Conservation (phyloP, 345 rosid species). For the Dipteronia dyeriana region DNA sequence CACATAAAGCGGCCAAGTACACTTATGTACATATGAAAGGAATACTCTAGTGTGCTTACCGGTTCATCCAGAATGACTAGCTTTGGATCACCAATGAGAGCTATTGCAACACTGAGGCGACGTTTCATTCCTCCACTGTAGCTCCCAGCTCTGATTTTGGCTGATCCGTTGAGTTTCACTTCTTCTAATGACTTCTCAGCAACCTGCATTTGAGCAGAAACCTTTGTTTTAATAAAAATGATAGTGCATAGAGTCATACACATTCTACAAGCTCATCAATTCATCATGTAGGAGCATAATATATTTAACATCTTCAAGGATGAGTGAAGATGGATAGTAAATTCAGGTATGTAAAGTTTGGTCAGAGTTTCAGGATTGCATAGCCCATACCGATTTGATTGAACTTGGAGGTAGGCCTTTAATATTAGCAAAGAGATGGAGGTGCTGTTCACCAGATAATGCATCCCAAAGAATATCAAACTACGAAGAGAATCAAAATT, state of each 20-base stretch:
- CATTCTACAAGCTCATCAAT: conserved; percentile 3
- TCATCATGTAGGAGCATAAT: neutral
- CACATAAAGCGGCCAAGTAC: neutral
- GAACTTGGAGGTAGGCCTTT: conserved; percentile 72
- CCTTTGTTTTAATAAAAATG: neutral
- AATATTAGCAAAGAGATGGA: conserved; percentile 76
- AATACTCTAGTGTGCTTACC: conserved; percentile 30
- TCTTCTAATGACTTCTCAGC: conserved; percentile 67
- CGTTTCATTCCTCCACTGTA: conserved; percentile 98
- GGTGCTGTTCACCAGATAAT: conserved; percentile 82
- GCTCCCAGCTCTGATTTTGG: conserved; percentile 77
- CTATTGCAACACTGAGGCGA: conserved; percentile 88
- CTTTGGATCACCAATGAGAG: conserved; percentile 88
- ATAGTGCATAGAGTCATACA: neutral
- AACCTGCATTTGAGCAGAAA: conserved; percentile 36
- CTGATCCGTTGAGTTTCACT: conserved; percentile 68
- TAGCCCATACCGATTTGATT: conserved; percentile 54
- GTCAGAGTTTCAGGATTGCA: conserved; percentile 15
- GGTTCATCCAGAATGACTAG: conserved; percentile 88
- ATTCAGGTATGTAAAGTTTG: neutral
- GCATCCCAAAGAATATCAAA: conserved; percentile 95
- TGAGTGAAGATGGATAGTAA: neutral
- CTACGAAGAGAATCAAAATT: conserved; percentile 33
- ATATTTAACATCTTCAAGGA: neutral
- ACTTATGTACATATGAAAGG: neutral